Evolutionary conservation across 495 filamentous ascomycete genomes (phyloP).

Genomic region (Friedmanniomyces simplex): DNA sequence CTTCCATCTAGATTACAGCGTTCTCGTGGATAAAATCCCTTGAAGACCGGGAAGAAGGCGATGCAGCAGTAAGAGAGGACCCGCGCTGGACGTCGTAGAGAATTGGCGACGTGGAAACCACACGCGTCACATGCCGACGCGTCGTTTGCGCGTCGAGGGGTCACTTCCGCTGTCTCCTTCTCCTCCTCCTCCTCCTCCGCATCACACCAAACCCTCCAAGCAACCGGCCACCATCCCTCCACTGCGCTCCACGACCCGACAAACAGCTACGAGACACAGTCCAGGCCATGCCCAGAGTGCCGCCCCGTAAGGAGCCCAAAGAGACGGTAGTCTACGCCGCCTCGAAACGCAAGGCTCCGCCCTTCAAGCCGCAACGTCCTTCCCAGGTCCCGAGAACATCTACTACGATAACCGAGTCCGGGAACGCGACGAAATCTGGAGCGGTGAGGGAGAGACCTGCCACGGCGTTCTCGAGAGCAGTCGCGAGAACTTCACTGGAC

Average conservation of each 20-base stretch:
- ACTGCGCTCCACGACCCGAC: neutral
- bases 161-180: neutral
- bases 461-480: neutral
- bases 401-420: conserved; percentile 8
- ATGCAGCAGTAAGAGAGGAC: too few species aligned
- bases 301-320: conserved; percentile 14
- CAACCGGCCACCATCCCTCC: too few species aligned
- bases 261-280: neutral
- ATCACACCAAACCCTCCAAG: too few species aligned
- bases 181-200: neutral
- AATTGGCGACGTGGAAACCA: neutral
- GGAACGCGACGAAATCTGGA: neutral
- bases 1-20: too few species aligned
- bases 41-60: too few species aligned
- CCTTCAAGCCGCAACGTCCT: conserved; percentile 23
- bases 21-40: too few species aligned
- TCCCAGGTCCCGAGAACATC: conserved; percentile 1
- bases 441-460: neutral
- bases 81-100: too few species aligned
- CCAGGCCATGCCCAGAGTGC: conserved; percentile 10
- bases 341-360: conserved; percentile 21
- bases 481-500: neutral
- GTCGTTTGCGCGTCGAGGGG: too few species aligned
- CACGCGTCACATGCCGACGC: too few species aligned
- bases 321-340: conserved; percentile 17